Evolutionary conservation across 805 yeast species (phyloP).

Genomic region (Monosporozyma yasuniensis): DNA sequence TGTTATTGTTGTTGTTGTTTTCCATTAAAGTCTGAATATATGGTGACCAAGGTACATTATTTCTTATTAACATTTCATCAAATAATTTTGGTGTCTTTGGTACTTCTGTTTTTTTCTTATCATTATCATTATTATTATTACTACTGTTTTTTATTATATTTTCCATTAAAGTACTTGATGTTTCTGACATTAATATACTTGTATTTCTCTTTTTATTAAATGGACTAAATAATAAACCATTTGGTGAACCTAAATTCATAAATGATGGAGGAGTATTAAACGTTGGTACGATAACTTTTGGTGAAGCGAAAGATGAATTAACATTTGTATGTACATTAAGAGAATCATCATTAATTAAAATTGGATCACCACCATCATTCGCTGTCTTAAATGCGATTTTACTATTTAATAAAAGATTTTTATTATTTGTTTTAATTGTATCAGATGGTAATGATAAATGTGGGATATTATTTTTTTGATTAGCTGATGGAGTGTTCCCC

Average conservation of each 20-base stretch:
- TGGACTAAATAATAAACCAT: slow-evolving; percentile 8
- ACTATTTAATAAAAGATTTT: not conserved
- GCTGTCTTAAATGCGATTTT: slow-evolving; percentile 10
- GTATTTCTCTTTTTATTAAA: slow-evolving; percentile 9
- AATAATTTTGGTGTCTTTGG: not conserved
- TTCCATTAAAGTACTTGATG: not conserved
- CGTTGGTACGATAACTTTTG: not conserved
- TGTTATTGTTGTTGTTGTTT: no score
- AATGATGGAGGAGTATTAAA: slow-evolving; percentile 28
- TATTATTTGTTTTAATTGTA: not conserved
- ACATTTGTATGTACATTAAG: not conserved
- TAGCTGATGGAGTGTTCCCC: not conserved
- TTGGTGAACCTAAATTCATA: slow-evolving; percentile 22
- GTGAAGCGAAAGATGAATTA: not conserved
- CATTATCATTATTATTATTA: not conserved
- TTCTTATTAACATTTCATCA: not conserved
- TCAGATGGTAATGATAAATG: not conserved
- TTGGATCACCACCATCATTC: slow-evolving; percentile 26
- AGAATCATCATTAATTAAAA: slow-evolving; percentile 24
- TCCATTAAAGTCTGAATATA: not conserved
- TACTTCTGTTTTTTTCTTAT: not conserved
- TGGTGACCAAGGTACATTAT: not conserved
- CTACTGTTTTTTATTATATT: slow-evolving; percentile 1
- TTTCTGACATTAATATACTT: slow-evolving; percentile 2
- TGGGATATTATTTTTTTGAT: not conserved